A percentile compares a stretch with the other conserved stretches of the same genome.
phyloP scores from a whole-genome alignment of 2,329 filamentous ascomycete genomes.

The Exophiala oligosperma region DNA sequence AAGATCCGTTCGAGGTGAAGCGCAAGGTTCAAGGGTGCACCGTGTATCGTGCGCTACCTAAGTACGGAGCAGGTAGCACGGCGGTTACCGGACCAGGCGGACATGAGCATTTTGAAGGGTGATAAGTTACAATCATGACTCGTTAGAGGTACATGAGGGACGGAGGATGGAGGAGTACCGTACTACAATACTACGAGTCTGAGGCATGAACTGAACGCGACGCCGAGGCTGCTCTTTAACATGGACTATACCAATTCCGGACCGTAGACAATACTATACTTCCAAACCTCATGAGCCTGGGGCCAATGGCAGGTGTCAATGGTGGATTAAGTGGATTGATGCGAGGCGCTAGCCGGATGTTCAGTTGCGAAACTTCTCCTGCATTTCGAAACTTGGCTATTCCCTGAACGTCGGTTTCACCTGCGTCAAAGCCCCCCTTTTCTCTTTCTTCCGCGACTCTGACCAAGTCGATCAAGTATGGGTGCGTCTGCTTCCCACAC shows the following conservation, averaged over 20 bases:
- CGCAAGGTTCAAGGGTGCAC: too few relatives aligned
- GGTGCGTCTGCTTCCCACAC: slow-evolving; percentile 2
- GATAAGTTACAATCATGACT: too few relatives aligned
- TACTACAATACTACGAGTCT: too few relatives aligned
- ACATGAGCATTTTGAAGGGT: not conserved
- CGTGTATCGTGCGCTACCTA: not conserved
- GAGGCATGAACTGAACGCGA: too few relatives aligned
- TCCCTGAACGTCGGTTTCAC: slow-evolving; percentile 19
- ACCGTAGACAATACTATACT: too few relatives aligned
- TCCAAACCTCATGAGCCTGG: too few relatives aligned
- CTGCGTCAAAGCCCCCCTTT: slow-evolving; percentile 8
- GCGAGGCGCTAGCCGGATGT: not conserved
- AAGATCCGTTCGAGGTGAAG: too few relatives aligned
- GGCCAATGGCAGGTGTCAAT: not conserved
- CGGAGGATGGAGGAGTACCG: too few relatives aligned
- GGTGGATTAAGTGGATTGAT: not conserved
- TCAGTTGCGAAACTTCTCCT: not conserved
- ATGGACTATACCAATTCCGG: too few relatives aligned
- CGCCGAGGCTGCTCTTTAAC: too few relatives aligned
- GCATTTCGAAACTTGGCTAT: slow-evolving; percentile 9
- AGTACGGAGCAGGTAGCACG: not conserved
- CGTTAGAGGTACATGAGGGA: too few relatives aligned
- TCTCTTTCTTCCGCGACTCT: slow-evolving; percentile 4
- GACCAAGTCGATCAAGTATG: slow-evolving; percentile 13
- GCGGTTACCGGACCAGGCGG: not conserved